phyloP scores from a whole-genome alignment of 139 green algal species.

The Choricystis sp. region DNA sequence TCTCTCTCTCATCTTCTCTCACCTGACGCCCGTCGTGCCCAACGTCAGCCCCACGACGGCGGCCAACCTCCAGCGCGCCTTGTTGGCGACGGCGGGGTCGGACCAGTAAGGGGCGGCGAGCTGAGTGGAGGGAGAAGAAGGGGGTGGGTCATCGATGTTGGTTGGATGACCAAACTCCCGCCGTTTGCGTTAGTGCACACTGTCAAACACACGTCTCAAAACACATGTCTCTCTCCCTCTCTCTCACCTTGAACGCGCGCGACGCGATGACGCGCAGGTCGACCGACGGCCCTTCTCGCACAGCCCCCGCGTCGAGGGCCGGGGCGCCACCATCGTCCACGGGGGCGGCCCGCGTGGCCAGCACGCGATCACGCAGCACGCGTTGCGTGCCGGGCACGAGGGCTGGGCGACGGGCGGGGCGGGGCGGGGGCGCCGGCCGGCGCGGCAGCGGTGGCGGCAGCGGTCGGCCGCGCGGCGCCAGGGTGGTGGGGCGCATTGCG shows the following conservation, averaged over 20 bases:
- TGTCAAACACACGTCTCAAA: no score
- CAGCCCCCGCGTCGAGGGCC: neutral
- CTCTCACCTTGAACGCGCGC: neutral
- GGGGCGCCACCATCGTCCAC: neutral
- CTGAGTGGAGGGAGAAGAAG: no score
- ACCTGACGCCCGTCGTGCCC: conserved; percentile 84
- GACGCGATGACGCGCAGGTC: neutral
- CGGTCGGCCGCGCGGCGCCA: no score
- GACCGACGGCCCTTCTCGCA: neutral
- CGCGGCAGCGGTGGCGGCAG: neutral
- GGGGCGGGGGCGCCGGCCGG: no score
- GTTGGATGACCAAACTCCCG: no score
- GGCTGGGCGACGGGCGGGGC: neutral
- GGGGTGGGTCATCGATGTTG: no score
- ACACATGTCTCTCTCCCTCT: neutral
- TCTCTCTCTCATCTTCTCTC: neutral
- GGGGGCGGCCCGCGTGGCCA: neutral
- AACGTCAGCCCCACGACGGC: conserved; percentile 81
- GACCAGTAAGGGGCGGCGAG: conserved; percentile 66
- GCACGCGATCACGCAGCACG: no score
- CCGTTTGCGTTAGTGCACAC: no score
- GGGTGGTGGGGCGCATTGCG: no score
- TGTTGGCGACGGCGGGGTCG: conserved; percentile 26
- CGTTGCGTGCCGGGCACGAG: no score
- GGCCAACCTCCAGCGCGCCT: conserved; percentile 52